Evolutionary conservation across 495 filamentous ascomycete genomes (phyloP), one percentile per base, ranked within the genome.

Genomic region (Penicillium samsonianum): DNA sequence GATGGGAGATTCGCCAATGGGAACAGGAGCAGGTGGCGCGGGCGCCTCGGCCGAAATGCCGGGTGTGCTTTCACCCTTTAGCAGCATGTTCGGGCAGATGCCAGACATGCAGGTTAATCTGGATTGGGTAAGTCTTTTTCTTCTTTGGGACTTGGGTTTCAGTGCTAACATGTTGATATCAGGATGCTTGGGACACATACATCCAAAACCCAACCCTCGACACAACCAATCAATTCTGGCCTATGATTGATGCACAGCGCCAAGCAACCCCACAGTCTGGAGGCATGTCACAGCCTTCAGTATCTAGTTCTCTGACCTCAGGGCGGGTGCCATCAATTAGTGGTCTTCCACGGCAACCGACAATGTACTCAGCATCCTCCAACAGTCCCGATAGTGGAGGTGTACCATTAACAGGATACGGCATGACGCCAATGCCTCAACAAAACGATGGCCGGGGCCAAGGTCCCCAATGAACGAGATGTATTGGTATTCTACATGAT

Each of bases 81-180:
- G 71, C 51, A 82, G 75, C 57, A 77, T 81, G 65, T 78, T 89
- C 59, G 79, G 84, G 20, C 72, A 80, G 48, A 76, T 81, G 67
- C 84, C 85, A 25, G 87, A 89, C 37, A 77, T 83, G 76, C 82
- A 85, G 57, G 68, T 58, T 25, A 90, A 87, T 60, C 81, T 92
- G 63, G 90, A 92, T 65, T 94, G 90, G 90, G 90, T 92, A 76
- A 73, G 85, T 68, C 47, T 16, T 7, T 26, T 7, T 23, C 8
- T 31, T 33, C 9, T 20, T 22, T 38, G 14, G 14, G 11, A 16
- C 9, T n/a, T 30, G 9, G 28, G 33, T 42, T 50, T 35, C 20
- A 26, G 17, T 44, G 23, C 69, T 71, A 58, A 70, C 42, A 10
- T 44, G 14, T 33, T 22, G 10, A 12, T 5, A 17, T 20, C 53